Evolutionary conservation across 2,329 filamentous ascomycete genomes (phyloP), one percentile per base, ranked within the genome.

Genomic region (Aureobasidium subglaciale): DNA sequence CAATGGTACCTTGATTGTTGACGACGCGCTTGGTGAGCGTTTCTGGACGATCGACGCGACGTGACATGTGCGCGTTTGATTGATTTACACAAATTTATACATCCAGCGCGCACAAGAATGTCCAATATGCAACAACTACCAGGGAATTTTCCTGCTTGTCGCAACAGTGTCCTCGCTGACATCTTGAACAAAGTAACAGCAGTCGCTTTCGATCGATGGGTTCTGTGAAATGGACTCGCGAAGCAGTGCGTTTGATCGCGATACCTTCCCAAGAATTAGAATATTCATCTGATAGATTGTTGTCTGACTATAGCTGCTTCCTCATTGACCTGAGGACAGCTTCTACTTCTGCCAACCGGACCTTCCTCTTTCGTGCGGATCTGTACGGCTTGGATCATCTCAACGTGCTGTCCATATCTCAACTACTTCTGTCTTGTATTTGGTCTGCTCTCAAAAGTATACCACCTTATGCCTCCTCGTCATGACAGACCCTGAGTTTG

Each of bases 11-110:
- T 22, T 34, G 35, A 29, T 50, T 50, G 43, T 50, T 49, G 45
- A 56, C 25, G 37, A 43, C 37, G 9, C 38, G 45, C 49, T 53
- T 18, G 13, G 25, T 3, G 3, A 11, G 11, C 34, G 37, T 3
- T 40, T 40, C 16, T 13, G 8, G 22, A 13, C n/a, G 49, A 22
- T 4, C 20, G 49, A 56, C 55, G 55, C 45, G 55, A 18, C 38
- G 34, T 40, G 50, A 24, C 25, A n/a, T 13, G 13, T 6, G 3
- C 43, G 49, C 30, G 50, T 55, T 55, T 37, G 24, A 55, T 43
- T 55, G 40, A 20, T 30, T 27, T 37, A 27, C 49, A 53, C 10
- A 40, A 38, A 2, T n/a, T 2, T 3, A 35, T n/a, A n/a, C n/a
- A n/a, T n/a, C n/a, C n/a, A n/a, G n/a, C n/a, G n/a, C n/a, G n/a